These are phyloP conservation scores for Davidsoniella neocaledoniae DNA, from an alignment of 2,329 filamentous ascomycete genomes.

Conservation along the genomic window DNA sequence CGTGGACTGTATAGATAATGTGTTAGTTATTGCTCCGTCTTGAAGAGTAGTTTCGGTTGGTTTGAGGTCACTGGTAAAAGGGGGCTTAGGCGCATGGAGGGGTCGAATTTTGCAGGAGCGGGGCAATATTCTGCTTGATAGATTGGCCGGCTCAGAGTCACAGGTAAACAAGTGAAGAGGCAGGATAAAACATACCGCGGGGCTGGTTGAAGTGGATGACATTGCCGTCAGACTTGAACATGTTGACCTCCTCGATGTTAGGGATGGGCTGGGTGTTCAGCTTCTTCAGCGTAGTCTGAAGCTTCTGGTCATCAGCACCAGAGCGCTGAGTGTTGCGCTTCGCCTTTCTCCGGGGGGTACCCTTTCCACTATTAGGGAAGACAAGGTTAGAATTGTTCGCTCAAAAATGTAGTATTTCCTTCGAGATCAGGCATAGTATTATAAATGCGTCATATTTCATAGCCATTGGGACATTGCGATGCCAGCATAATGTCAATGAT, in stretches of 20 bases:
- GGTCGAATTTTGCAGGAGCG: not conserved
- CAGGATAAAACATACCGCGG: conserved; percentile 53
- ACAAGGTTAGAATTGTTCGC: conserved; percentile 6
- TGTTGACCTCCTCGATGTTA: conserved; percentile 99
- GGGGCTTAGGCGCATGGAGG: not conserved
- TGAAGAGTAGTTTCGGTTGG: not conserved
- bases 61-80: not conserved
- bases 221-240: conserved; percentile 99
- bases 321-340: conserved; percentile 93
- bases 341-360: conserved; percentile 90
- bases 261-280: conserved; percentile 99
- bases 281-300: conserved; percentile 95
- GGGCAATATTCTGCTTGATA: conserved; percentile 1
- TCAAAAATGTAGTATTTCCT: conserved; percentile 10
- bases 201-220: conserved; percentile 98
- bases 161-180: too few relatives aligned
- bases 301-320: conserved; percentile 98
- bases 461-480: conserved; percentile 7
- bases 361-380: conserved; percentile 57
- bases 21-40: not conserved
- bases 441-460: not conserved
- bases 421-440: not conserved
- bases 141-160: not conserved
- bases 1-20: conserved; percentile 52
- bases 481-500: not conserved